Evolutionary conservation across 768 basidiomycete species (phyloP).

Genomic region (Rhodotorula taiwanensis): DNA sequence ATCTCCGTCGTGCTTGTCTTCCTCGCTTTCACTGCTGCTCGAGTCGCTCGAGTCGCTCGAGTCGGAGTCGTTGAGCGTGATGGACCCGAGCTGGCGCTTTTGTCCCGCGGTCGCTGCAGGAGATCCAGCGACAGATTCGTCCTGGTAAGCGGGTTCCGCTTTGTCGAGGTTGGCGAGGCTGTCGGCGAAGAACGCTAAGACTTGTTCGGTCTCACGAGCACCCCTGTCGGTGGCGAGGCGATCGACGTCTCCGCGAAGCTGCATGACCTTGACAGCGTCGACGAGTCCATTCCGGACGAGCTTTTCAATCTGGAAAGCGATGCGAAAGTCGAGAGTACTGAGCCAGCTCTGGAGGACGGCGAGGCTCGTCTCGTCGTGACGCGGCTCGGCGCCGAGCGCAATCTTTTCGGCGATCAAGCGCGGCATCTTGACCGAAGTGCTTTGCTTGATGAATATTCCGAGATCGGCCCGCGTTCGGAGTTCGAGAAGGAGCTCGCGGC

Average conservation of each 20-base stretch:
- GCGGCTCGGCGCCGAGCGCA: too few species aligned
- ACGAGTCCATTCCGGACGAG: conserved; percentile 14
- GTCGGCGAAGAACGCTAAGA: conserved; percentile 4
- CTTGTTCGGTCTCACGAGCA: not conserved
- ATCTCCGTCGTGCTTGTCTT: too few species aligned
- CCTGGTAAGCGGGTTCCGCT: not conserved
- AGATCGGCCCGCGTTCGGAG: not conserved
- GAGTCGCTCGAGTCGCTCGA: not conserved
- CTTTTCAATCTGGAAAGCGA: conserved; percentile 26
- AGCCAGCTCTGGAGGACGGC: conserved; percentile 3
- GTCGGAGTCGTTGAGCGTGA: not conserved
- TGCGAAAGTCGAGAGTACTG: not conserved
- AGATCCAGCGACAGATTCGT: not conserved
- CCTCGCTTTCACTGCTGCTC: too few species aligned
- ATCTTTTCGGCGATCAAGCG: not conserved
- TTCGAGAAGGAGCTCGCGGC: not conserved
- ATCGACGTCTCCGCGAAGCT: not conserved
- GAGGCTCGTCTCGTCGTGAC: not conserved
- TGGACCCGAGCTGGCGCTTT: not conserved
- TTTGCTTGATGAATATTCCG: not conserved
- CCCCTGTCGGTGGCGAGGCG: not conserved
- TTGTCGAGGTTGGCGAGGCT: not conserved
- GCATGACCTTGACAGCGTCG: conserved; percentile 2
- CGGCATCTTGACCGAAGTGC: not conserved
- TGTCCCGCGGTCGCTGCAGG: not conserved